A percentile compares a stretch with the other conserved stretches of the same genome.
phyloP scores from a whole-genome alignment of 345 rosid species.

The Acer saccharum region DNA sequence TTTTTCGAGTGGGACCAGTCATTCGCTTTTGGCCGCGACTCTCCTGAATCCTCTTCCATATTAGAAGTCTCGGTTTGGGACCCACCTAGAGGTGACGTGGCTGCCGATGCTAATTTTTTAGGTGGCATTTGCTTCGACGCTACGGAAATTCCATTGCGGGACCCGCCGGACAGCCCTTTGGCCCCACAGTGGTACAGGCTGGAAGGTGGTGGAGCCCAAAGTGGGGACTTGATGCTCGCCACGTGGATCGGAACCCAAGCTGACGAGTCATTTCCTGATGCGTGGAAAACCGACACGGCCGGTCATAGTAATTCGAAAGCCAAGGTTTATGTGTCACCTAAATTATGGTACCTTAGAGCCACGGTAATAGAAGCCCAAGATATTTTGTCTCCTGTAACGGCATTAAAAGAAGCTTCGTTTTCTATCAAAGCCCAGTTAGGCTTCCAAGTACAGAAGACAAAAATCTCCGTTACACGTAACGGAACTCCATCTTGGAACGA shows the following conservation, averaged over 20 bases:
- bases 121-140: slow-evolving; percentile 88
- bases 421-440: slow-evolving; percentile 77
- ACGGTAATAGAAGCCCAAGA: slow-evolving; percentile 81
- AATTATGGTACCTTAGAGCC: slow-evolving; percentile 84
- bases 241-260: slow-evolving; percentile 97
- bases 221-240: slow-evolving; percentile 86
- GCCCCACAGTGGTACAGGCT: slow-evolving; percentile 96
- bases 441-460: slow-evolving; percentile 75
- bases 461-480: slow-evolving; percentile 49
- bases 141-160: slow-evolving; percentile 77
- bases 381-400: slow-evolving; percentile 34
- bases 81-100: slow-evolving; percentile 37
- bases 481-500: slow-evolving; percentile 86
- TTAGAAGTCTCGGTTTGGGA: slow-evolving; percentile 79
- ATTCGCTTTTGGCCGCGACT: slow-evolving; percentile 77
- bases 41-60: slow-evolving; percentile 62
- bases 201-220: slow-evolving; percentile 68
- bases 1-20: slow-evolving; percentile 93
- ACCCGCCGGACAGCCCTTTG: slow-evolving; percentile 93
- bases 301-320: slow-evolving; percentile 66
- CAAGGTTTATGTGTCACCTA: slow-evolving; percentile 82
- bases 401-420: slow-evolving; percentile 56
- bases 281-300: slow-evolving; percentile 84
- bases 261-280: slow-evolving; percentile 87
- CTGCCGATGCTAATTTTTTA: slow-evolving; percentile 40